These are phyloP conservation scores for Picea glauca DNA, from an alignment of 75 land plant species.

Conservation along the genomic window DNA sequence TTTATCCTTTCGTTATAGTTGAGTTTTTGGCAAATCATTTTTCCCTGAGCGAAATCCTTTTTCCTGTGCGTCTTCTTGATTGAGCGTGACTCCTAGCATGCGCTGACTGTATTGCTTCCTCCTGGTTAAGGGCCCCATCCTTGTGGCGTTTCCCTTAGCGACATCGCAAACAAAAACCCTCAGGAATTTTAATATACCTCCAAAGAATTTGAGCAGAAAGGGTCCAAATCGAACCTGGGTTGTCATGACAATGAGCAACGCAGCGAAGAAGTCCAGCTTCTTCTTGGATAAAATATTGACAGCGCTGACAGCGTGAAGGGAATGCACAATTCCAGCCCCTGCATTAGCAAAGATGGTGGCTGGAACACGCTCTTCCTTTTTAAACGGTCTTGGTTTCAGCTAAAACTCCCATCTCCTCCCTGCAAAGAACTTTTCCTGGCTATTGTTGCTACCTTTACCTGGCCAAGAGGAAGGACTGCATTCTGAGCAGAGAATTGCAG, in stretches of 20 bases:
- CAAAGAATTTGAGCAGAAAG: not conserved
- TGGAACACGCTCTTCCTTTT: slow-evolving; percentile 43
- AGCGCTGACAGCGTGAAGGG: slow-evolving; percentile 20
- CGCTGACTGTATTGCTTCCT: too few relatives aligned
- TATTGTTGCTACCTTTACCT: slow-evolving; percentile 53
- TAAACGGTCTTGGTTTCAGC: slow-evolving; percentile 44
- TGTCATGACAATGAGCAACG: slow-evolving; percentile 19
- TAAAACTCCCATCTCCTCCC: slow-evolving; percentile 15
- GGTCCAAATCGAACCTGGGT: slow-evolving; percentile 25
- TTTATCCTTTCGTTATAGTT: too few relatives aligned
- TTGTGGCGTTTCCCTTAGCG: too few relatives aligned
- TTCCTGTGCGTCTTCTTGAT: too few relatives aligned
- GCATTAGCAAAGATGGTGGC: slow-evolving; percentile 49
- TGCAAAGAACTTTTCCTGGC: slow-evolving; percentile 11
- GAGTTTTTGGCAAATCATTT: too few relatives aligned
- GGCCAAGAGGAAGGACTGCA: slow-evolving; percentile 47
- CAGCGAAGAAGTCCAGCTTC: slow-evolving; percentile 20
- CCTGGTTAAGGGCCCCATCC: too few relatives aligned
- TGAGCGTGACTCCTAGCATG: too few relatives aligned
- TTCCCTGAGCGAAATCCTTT: too few relatives aligned
- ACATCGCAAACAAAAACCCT: not conserved
- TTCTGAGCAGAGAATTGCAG: slow-evolving; percentile 59
- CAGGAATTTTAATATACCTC: not conserved
- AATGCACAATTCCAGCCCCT: slow-evolving; percentile 30
- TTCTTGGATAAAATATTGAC: slow-evolving; percentile 31